Evolutionary conservation across 73 alveolate genomes (phyloP).

Genomic region (Loxodes magnus): DNA sequence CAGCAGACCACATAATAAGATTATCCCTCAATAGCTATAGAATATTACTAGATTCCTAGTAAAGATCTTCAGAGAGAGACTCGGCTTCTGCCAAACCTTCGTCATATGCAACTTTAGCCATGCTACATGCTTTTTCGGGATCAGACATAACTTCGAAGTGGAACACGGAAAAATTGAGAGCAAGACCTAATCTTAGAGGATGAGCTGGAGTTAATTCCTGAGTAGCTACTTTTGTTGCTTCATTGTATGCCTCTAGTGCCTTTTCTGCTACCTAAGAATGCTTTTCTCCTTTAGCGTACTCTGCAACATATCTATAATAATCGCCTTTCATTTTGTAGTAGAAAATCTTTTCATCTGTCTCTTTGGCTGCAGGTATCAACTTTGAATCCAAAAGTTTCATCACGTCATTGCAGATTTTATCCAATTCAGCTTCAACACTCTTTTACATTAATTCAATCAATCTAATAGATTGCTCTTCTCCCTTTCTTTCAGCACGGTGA

Average conservation of each 20-base stretch:
- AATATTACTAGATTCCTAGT: slow-evolving; percentile 32
- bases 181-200: slow-evolving; percentile 54
- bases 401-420: slow-evolving; percentile 17
- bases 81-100: slow-evolving; percentile 38
- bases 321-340: slow-evolving; percentile 37
- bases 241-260: slow-evolving; percentile 37
- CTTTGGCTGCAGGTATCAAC: slow-evolving; percentile 29
- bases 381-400: slow-evolving; percentile 35
- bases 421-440: slow-evolving; percentile 10
- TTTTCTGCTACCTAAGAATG: slow-evolving; percentile 13
- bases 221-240: slow-evolving; percentile 19
- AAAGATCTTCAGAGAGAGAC: slow-evolving; percentile 36
- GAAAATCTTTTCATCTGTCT: slow-evolving; percentile 10
- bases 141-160: slow-evolving; percentile 71
- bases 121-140: slow-evolving; percentile 58
- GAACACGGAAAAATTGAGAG: slow-evolving; percentile 64
- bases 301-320: slow-evolving; percentile 36
- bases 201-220: slow-evolving; percentile 47
- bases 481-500: slow-evolving; percentile 27
- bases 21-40: slow-evolving; percentile 36
- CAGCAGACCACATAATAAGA: too few relatives aligned
- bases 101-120: slow-evolving; percentile 47
- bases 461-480: slow-evolving; percentile 5
- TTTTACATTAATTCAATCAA: not conserved
- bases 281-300: slow-evolving; percentile 30